A percentile compares a stretch with the other conserved stretches of the same genome.
These are phyloP conservation scores for Claviceps paspali DNA, from an alignment of 2,329 filamentous ascomycete genomes.

Conservation along the genomic window DNA sequence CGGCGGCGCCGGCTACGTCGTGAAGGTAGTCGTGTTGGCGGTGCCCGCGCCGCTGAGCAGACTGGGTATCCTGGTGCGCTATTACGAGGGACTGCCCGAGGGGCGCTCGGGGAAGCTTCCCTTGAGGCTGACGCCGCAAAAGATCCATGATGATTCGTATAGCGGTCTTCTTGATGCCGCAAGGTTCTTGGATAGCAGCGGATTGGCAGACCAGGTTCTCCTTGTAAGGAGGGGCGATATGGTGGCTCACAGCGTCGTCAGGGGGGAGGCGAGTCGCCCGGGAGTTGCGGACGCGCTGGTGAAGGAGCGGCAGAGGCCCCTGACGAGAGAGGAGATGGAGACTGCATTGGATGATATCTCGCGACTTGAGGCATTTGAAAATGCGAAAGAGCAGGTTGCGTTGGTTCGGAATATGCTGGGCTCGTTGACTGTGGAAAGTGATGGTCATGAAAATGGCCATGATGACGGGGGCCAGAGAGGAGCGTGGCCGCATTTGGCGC, in stretches of 20 bases:
- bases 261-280: neutral
- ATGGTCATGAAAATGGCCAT: neutral
- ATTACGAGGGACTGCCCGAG: conserved; percentile 20
- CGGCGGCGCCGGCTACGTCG: conserved; percentile 17
- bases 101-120: conserved; percentile 20
- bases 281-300: conserved; percentile 11
- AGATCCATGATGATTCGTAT: conserved; percentile 32
- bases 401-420: conserved; percentile 14
- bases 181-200: conserved; percentile 19
- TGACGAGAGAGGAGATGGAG: conserved; percentile 14
- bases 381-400: conserved; percentile 10
- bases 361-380: conserved; percentile 10
- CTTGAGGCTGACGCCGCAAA: conserved; percentile 24
- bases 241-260: conserved; percentile 16
- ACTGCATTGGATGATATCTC: conserved; percentile 12
- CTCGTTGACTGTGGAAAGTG: conserved; percentile 7
- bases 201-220: conserved; percentile 19
- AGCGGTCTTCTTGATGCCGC: conserved; percentile 22
- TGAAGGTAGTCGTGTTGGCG: conserved; percentile 26
- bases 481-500: conserved; percentile 8
- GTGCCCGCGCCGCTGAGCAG: conserved; percentile 26
- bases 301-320: conserved; percentile 14
- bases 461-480: neutral
- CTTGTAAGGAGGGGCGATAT: conserved; percentile 23
- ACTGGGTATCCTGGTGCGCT: conserved; percentile 27